A percentile compares a stretch with the other conserved stretches of the same genome.
phyloP scores from a whole-genome alignment of 495 filamentous ascomycete genomes.

The Neurospora africana region DNA sequence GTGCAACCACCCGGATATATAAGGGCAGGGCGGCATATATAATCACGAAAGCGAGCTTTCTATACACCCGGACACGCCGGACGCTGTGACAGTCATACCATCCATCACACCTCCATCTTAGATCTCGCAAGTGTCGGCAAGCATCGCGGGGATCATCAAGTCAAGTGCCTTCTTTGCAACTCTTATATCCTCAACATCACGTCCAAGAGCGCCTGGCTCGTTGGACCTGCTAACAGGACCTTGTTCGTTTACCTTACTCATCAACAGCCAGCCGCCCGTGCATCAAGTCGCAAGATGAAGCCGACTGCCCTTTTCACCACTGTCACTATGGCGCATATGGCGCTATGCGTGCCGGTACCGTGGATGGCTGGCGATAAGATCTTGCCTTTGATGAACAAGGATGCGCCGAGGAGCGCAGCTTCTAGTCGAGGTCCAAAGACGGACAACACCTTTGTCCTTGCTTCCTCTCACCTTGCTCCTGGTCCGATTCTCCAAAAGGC shows the following conservation, averaged over 20 bases:
- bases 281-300: slow-evolving; percentile 13
- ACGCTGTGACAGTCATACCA: neutral
- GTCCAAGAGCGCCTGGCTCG: neutral
- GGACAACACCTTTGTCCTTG: neutral
- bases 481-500: neutral
- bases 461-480: neutral
- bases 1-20: neutral
- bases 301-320: slow-evolving; percentile 6
- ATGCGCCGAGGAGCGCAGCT: neutral
- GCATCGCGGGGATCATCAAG: neutral
- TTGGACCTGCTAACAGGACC: neutral
- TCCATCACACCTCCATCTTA: neutral
- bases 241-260: neutral
- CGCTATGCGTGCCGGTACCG: slow-evolving; percentile 8
- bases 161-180: neutral
- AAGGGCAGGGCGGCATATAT: neutral
- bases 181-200: neutral
- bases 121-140: neutral
- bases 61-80: neutral
- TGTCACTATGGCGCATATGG: slow-evolving; percentile 10
- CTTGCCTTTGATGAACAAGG: neutral
- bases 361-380: neutral
- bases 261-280: neutral
- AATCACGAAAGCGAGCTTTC: neutral
- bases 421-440: neutral